phyloP scores from a whole-genome alignment of 768 basidiomycete genomes.

The Macrolepiota fuliginosa region DNA sequence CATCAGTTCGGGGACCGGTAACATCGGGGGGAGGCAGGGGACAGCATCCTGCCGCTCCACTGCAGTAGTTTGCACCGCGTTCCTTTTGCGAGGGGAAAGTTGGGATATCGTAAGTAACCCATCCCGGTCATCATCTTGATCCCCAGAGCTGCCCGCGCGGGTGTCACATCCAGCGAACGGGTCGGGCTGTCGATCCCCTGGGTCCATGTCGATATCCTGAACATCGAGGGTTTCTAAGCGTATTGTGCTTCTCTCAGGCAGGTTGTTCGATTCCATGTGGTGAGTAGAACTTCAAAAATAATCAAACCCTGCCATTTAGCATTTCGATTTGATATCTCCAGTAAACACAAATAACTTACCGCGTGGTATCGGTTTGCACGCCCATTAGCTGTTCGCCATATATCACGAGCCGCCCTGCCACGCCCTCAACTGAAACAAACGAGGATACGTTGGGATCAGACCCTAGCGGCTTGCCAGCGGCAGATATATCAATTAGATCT shows the following conservation, averaged over 20 bases:
- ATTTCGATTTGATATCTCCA: not conserved
- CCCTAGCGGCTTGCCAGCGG: constrained; percentile 14
- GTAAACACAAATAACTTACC: constrained; percentile 31
- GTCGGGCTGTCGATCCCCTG: constrained; percentile 1
- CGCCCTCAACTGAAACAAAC: constrained; percentile 28
- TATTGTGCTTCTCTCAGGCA: not conserved
- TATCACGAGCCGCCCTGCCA: constrained; percentile 47
- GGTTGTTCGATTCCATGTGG: not conserved
- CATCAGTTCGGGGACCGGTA: not conserved
- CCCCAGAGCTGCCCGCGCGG: not conserved
- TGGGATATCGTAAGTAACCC: constrained; percentile 45
- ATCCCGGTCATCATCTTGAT: constrained; percentile 9
- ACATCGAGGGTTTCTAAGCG: not conserved
- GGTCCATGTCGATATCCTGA: constrained; percentile 4
- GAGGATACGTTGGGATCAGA: constrained; percentile 27
- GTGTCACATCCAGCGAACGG: not conserved
- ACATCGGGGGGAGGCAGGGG: not conserved
- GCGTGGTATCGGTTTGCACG: constrained; percentile 25
- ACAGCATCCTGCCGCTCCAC: not conserved
- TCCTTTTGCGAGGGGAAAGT: constrained; percentile 40
- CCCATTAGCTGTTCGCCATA: constrained; percentile 45
- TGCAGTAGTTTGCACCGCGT: not conserved
- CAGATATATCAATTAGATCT: constrained; percentile 16
- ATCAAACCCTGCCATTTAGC: not conserved
- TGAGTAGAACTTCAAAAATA: constrained; percentile 16